These are phyloP conservation scores for Acacia concinna DNA, from an alignment of 331 rosid genomes.

Conservation along the genomic window DNA sequence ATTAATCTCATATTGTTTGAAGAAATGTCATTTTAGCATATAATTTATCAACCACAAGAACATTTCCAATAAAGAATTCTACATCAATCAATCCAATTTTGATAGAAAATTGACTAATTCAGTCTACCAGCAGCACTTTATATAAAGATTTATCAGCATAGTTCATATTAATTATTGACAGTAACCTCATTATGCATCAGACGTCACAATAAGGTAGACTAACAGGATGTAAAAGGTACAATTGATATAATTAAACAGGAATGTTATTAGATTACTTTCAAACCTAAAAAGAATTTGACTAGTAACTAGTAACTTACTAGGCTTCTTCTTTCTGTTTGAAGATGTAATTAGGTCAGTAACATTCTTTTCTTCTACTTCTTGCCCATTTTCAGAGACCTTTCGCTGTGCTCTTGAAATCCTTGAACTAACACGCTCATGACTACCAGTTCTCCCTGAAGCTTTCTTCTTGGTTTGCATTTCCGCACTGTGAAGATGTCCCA, in stretches of 20 bases:
- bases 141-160: background rate
- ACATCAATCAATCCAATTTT: background rate
- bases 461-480: slow-evolving; percentile 91
- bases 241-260: background rate
- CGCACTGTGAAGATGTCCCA: slow-evolving; percentile 21
- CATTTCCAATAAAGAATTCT: background rate
- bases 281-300: background rate
- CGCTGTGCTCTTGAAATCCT: slow-evolving; percentile 75
- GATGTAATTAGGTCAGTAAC: slow-evolving; percentile 75
- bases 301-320: slow-evolving; percentile 47
- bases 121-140: background rate
- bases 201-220: background rate
- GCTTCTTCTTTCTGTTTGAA: slow-evolving; percentile 69
- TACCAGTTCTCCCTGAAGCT: slow-evolving; percentile 52
- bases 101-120: background rate
- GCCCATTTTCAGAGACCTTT: slow-evolving; percentile 59
- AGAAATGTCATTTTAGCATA: background rate
- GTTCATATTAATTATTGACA: background rate
- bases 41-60: too few species aligned
- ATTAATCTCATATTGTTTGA: slow-evolving; percentile 1
- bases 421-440: slow-evolving; percentile 51
- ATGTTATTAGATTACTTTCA: background rate
- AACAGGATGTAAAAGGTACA: background rate
- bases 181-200: slow-evolving; percentile 13
- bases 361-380: slow-evolving; percentile 66